Conservation (phyloP, 2,329 filamentous ascomycete species). For the Talaromyces sp. region DNA sequence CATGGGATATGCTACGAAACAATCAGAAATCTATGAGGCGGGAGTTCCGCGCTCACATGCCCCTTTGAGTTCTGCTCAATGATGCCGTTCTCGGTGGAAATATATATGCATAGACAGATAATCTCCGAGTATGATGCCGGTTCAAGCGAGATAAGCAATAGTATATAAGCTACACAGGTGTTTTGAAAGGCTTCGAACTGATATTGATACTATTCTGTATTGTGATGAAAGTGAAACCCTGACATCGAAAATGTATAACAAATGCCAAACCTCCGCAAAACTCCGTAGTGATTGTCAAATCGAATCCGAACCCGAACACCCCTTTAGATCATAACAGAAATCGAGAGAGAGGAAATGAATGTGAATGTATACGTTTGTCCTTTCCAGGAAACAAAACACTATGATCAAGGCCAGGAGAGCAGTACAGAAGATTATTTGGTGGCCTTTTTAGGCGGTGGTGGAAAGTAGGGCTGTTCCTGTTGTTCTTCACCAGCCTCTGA, state of each 20-base stretch:
- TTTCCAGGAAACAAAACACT: background rate
- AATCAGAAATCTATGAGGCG: background rate
- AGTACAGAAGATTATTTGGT: slow-evolving; percentile 8
- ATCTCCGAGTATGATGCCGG: background rate
- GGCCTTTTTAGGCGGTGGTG: slow-evolving; percentile 43
- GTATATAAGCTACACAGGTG: background rate
- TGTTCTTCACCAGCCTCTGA: background rate
- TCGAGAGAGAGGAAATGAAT: background rate
- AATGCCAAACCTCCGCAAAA: background rate
- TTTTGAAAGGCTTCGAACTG: background rate
- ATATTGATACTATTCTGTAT: background rate
- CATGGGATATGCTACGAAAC: background rate
- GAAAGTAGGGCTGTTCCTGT: slow-evolving; percentile 39
- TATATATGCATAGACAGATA: no score
- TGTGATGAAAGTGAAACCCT: background rate
- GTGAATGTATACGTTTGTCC: background rate
- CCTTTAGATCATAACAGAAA: background rate
- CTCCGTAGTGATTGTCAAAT: no score
- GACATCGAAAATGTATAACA: background rate
- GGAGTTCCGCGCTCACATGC: background rate
- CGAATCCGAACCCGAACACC: background rate
- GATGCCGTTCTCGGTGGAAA: no score
- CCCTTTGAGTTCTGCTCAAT: no score
- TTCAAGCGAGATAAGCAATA: background rate
- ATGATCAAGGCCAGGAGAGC: background rate